Conservation (phyloP, 164 flowering plant genomes). For the Tetracentron sinense region DNA sequence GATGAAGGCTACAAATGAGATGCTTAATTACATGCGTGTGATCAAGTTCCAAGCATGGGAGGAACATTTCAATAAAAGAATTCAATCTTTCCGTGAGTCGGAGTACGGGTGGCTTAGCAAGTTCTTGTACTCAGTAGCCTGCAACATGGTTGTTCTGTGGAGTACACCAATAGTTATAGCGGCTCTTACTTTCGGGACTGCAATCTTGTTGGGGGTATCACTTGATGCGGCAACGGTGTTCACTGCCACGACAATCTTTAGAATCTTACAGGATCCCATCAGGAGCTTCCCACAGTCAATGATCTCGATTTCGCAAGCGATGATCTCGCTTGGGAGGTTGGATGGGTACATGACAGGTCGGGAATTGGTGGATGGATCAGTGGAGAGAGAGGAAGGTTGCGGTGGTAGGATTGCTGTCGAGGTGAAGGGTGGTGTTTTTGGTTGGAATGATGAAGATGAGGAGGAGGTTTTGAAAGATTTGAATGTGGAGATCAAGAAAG, state of each 20-base stretch:
- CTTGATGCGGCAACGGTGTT: slow-evolving; percentile 74
- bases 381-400: slow-evolving; percentile 56
- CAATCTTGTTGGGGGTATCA: slow-evolving; percentile 44
- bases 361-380: slow-evolving; percentile 62
- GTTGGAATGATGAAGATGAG: slow-evolving; percentile 77
- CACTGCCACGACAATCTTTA: slow-evolving; percentile 67
- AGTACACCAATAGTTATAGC: slow-evolving; percentile 65
- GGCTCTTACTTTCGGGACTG: slow-evolving; percentile 58
- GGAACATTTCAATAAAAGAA: slow-evolving; percentile 70
- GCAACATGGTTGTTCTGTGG: slow-evolving; percentile 74
- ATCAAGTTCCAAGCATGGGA: slow-evolving; percentile 99
- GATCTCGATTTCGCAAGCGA: slow-evolving; percentile 81
- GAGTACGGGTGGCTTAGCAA: slow-evolving; percentile 80
- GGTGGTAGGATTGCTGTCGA: slow-evolving; percentile 53
- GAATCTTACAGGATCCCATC: slow-evolving; percentile 86
- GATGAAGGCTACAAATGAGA: slow-evolving; percentile 87
- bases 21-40: slow-evolving; percentile 88
- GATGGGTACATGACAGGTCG: slow-evolving; percentile 61
- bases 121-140: slow-evolving; percentile 60
- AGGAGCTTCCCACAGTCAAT: slow-evolving; percentile 82
- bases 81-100: slow-evolving; percentile 46
- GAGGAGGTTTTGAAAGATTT: slow-evolving; percentile 47
- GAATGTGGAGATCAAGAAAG: slow-evolving; percentile 60
- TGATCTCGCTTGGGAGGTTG: slow-evolving; percentile 73
- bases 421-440: slow-evolving; percentile 63